Base-by-base conservation (phyloP, 1,284 basidiomycete genomes). In the Sphagnurus paluster region DNA sequence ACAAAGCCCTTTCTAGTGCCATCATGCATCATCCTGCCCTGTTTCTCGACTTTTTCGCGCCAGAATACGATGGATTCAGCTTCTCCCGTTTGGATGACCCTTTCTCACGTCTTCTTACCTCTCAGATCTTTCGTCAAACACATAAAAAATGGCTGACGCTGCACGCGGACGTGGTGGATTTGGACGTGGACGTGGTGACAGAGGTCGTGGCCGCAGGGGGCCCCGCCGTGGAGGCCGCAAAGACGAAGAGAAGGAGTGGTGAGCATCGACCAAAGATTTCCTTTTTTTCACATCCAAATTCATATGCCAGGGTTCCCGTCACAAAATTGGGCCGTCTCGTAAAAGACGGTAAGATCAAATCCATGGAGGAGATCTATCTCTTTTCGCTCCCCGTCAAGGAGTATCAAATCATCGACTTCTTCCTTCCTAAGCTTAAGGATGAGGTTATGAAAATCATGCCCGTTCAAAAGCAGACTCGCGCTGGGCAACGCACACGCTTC, bases 391-490 rank as follows among this genome's bases (percentile, higher is more conserved):
- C 97, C 57, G 90, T 98, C 72, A 98, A 98, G 77, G 94, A 98
- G 76, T 98, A 77, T 80, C 95, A 98, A 72, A 96, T 98, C 70
- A 87, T 98, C 79, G 94, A 98, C 77, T 85, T 87, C 70, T 96
- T 98, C 89, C 82, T 97, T 41, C 94, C 95, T 62, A 91, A 93
- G 69, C 89, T 98, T 74, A 98, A 98, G 82, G 94, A 99, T 67
- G 96, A 99, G 75, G 96, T 99, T 59, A 99, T 99, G 97, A 97
- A 96, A 74, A 99, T 99, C 72, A 95, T 94, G 89, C 97, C 97
- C 61, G 97, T 99, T 53, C 97, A 99, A 79, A 99, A 99, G 79
- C 97, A 99, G 76, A 99, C 97, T 54, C 94, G 93, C 67, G 97
- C 97, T 64, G 97, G 97, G 75, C 97, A 99, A 76, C 93, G 97